Percentiles rank a stretch among this genome's conserved stretches.
These are phyloP conservation scores for Trichosporon sp. DNA, from an alignment of 1,284 basidiomycete species.

Conservation along the genomic window DNA sequence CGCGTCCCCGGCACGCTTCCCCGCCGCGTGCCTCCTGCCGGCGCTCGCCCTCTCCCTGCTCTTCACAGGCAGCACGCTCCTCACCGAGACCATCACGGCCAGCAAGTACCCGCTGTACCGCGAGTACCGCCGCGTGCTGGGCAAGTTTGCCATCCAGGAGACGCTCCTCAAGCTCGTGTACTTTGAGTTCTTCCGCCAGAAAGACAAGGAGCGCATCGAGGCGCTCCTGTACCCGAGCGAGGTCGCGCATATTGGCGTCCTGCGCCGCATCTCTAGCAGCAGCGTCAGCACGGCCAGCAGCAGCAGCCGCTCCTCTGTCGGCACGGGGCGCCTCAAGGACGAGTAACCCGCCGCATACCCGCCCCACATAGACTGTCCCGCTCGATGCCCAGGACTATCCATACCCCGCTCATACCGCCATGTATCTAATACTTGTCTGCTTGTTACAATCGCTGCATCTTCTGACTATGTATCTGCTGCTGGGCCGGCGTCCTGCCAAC, in stretches of 20 bases:
- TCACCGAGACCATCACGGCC: conserved; percentile 72
- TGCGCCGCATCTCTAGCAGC: not conserved
- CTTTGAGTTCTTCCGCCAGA: conserved; percentile 7
- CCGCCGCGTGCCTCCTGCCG: conserved; percentile 48
- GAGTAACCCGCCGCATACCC: not conserved
- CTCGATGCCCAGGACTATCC: not conserved
- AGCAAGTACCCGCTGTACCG: conserved; percentile 73
- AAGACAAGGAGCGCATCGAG: not conserved
- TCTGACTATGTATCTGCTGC: no score
- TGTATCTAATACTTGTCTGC: not conserved
- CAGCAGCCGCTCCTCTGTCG: not conserved
- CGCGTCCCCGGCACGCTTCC: not conserved
- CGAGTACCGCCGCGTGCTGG: conserved; percentile 72
- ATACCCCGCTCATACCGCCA: not conserved
- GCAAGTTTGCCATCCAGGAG: conserved; percentile 66
- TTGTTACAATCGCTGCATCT: no score
- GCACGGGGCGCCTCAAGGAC: not conserved
- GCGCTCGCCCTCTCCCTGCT: conserved; percentile 56
- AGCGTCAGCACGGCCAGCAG: not conserved
- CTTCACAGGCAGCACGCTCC: conserved; percentile 67
- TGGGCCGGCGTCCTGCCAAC: no score
- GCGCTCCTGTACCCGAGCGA: not conserved
- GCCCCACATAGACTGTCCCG: not conserved
- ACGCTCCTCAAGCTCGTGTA: conserved; percentile 51
- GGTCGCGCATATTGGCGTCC: not conserved